phyloP scores from a whole-genome alignment of 2,329 filamentous ascomycete species.

The Cladorrhinum sp. region DNA sequence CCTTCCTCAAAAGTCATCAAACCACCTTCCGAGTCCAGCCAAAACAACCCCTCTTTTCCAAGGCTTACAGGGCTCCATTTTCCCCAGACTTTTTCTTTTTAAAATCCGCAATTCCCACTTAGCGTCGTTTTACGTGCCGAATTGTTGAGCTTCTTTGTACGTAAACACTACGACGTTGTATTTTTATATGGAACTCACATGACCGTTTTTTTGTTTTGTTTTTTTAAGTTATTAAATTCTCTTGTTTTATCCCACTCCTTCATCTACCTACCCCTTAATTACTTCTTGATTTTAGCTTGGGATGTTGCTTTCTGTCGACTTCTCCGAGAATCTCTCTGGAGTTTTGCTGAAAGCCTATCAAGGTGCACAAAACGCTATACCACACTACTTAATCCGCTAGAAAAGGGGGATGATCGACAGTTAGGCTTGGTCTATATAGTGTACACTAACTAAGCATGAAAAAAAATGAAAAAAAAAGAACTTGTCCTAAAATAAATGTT shows the following conservation, averaged over 20 bases:
- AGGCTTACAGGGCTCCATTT: not conserved
- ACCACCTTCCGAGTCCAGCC: not conserved
- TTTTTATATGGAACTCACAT: constrained; percentile 13
- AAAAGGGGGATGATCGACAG: too few species aligned
- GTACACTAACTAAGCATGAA: too few species aligned
- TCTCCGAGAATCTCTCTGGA: too few species aligned
- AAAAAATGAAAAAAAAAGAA: too few species aligned
- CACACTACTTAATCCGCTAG: too few species aligned
- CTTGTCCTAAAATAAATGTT: too few species aligned
- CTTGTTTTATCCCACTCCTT: not conserved
- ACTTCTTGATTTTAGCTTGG: too few species aligned
- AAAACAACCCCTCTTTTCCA: not conserved
- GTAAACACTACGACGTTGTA: constrained; percentile 10
- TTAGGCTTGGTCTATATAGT: too few species aligned
- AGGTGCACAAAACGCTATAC: too few species aligned
- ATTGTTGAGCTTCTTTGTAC: not conserved
- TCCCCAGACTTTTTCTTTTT: not conserved
- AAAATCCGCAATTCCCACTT: not conserved
- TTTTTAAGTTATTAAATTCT: not conserved
- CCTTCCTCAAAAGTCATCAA: not conserved
- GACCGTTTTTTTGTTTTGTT: constrained; percentile 9
- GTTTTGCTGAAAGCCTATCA: too few species aligned
- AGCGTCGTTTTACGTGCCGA: not conserved
- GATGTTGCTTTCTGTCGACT: too few species aligned
- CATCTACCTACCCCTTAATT: too few species aligned